These are phyloP conservation scores for Coemansia umbellata DNA, from an alignment of 192 early-diverging fungal genomes.

Conservation along the genomic window DNA sequence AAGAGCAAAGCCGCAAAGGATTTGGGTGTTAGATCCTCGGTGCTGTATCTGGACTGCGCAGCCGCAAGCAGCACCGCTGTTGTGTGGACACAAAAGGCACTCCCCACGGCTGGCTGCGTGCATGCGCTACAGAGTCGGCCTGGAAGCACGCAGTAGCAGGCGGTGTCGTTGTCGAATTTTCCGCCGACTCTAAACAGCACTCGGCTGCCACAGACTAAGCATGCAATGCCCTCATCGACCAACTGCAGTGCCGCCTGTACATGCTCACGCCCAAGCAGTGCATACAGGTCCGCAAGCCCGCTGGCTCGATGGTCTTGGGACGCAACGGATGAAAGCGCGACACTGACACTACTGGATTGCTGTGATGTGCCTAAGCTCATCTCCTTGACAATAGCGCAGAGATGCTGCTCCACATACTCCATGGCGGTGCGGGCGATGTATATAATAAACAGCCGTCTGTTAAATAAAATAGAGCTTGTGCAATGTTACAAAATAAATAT, in stretches of 20 bases:
- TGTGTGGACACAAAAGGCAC: conserved; percentile 31
- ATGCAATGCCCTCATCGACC: conserved; percentile 39
- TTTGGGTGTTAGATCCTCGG: conserved; percentile 19
- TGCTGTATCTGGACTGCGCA: conserved; percentile 27
- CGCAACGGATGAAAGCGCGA: too few relatives aligned
- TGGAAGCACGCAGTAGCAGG: conserved; percentile 45
- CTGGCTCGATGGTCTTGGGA: neutral
- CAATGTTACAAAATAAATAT: too few relatives aligned
- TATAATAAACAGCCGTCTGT: too few relatives aligned
- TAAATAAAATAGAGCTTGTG: too few relatives aligned
- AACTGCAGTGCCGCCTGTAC: conserved; percentile 23
- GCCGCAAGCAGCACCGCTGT: conserved; percentile 37
- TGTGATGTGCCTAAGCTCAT: conserved; percentile 1
- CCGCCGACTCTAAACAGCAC: conserved; percentile 25
- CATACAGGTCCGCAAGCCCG: conserved; percentile 27
- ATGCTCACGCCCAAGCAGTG: conserved; percentile 31
- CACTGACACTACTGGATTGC: too few relatives aligned
- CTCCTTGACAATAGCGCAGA: conserved; percentile 28
- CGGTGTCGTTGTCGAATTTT: conserved; percentile 6
- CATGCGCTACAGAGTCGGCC: conserved; percentile 39
- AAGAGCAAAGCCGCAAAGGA: conserved; percentile 37
- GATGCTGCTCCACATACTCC: conserved; percentile 44
- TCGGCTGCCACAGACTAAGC: conserved; percentile 31
- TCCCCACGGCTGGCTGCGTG: conserved; percentile 10
- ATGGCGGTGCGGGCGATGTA: conserved; percentile 10